A percentile compares a stretch with the other conserved stretches of the same genome.
Conservation (phyloP, 345 rosid species). For the Eucalyptus coolabah region DNA sequence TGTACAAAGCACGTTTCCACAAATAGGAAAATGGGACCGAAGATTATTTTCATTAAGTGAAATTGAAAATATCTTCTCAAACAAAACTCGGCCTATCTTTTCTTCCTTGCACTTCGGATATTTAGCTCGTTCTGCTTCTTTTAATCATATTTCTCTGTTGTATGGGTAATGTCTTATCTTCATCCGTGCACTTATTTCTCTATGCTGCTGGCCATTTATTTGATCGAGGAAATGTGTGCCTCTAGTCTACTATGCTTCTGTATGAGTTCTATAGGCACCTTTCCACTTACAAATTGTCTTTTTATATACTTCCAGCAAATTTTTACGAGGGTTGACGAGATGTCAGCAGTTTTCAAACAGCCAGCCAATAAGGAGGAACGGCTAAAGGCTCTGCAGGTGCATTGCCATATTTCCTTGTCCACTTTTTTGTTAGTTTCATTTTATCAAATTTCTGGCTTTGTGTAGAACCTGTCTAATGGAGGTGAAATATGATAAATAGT, state of each 20-base stretch:
- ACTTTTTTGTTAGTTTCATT: background rate
- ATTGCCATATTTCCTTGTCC: background rate
- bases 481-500: background rate
- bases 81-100: background rate
- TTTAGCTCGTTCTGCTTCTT: background rate
- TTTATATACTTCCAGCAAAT: constrained; percentile 18
- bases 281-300: background rate
- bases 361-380: constrained; percentile 33
- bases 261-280: background rate
- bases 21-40: background rate
- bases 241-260: background rate
- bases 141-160: background rate
- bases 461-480: background rate
- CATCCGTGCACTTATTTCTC: background rate
- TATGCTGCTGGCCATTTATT: background rate
- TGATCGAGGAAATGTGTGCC: background rate
- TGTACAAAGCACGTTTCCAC: background rate
- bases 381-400: constrained; percentile 51
- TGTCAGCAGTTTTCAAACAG: constrained; percentile 51
- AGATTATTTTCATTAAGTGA: background rate
- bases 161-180: background rate
- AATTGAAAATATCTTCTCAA: background rate
- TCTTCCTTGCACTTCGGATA: background rate
- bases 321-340: constrained; percentile 26
- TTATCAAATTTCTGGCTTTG: background rate